Evolutionary conservation across 1,284 basidiomycete species (phyloP).

Genomic region (Dichomitus squalens): DNA sequence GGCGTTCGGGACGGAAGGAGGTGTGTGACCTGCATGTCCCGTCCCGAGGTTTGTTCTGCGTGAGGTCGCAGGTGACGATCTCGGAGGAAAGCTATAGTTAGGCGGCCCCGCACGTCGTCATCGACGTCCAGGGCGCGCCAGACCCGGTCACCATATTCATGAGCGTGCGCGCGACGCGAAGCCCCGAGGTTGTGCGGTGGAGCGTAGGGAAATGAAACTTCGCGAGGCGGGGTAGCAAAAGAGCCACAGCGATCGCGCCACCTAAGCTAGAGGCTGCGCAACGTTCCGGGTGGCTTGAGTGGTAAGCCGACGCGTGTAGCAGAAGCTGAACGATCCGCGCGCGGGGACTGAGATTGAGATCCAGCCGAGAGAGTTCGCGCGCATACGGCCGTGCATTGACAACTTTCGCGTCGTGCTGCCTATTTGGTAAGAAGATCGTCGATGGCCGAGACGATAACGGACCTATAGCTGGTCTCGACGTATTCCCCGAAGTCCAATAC

Average conservation of each 20-base stretch:
- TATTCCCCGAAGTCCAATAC: constrained; percentile 13
- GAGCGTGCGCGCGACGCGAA: constrained; percentile 6
- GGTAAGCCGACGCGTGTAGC: neutral
- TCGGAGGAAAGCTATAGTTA: neutral
- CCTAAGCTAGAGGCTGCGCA: neutral
- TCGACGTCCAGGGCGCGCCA: neutral
- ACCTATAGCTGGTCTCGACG: constrained; percentile 6
- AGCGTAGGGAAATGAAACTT: constrained; percentile 6
- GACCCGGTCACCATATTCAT: neutral
- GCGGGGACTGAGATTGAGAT: constrained; percentile 8
- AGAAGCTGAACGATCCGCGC: neutral
- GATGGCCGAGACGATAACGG: constrained; percentile 24
- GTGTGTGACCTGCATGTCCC: neutral
- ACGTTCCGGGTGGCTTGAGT: neutral
- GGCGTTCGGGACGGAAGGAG: constrained; percentile 16
- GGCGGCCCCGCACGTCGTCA: neutral
- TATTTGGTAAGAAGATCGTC: constrained; percentile 20
- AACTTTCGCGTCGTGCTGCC: constrained; percentile 5
- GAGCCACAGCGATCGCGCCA: neutral
- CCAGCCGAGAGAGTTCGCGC: constrained; percentile 13
- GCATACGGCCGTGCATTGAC: constrained; percentile 1
- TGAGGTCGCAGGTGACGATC: too few relatives aligned
- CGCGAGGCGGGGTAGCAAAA: neutral
- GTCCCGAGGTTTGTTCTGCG: too few relatives aligned
- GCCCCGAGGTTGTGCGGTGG: constrained; percentile 5